phyloP scores from a whole-genome alignment of 2,329 filamentous ascomycete genomes.

The Hortaea sp. region DNA sequence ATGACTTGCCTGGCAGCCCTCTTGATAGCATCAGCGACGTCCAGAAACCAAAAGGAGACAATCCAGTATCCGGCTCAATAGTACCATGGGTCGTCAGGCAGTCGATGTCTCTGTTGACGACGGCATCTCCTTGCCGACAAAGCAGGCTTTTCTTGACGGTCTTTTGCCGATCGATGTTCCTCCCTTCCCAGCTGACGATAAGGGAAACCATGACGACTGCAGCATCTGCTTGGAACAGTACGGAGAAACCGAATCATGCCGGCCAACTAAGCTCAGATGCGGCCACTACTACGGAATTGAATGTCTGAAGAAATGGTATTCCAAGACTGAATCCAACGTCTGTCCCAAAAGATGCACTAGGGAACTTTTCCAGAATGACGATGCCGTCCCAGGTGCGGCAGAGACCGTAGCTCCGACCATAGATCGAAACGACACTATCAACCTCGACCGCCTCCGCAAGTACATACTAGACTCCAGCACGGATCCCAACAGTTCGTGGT shows the following conservation, averaged over 20 bases:
- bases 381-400: not conserved
- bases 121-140: too few relatives aligned
- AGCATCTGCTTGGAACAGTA: not conserved
- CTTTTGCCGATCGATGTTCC: too few relatives aligned
- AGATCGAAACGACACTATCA: not conserved
- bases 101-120: too few relatives aligned
- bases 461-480: not conserved
- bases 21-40: too few relatives aligned
- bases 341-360: not conserved
- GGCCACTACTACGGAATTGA: not conserved
- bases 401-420: not conserved
- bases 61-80: too few relatives aligned
- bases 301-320: not conserved
- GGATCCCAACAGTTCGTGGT: too few relatives aligned
- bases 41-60: too few relatives aligned
- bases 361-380: not conserved
- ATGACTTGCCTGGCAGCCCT: too few relatives aligned
- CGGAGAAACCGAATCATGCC: not conserved
- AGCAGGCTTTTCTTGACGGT: too few relatives aligned
- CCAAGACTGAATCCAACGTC: not conserved
- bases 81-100: too few relatives aligned
- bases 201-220: not conserved
- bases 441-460: not conserved
- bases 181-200: too few relatives aligned
- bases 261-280: not conserved